Evolutionary conservation across 148 eudicot genomes (phyloP), one percentile per base, ranked within the genome.

Genomic region (Chenopodium suecicum): DNA sequence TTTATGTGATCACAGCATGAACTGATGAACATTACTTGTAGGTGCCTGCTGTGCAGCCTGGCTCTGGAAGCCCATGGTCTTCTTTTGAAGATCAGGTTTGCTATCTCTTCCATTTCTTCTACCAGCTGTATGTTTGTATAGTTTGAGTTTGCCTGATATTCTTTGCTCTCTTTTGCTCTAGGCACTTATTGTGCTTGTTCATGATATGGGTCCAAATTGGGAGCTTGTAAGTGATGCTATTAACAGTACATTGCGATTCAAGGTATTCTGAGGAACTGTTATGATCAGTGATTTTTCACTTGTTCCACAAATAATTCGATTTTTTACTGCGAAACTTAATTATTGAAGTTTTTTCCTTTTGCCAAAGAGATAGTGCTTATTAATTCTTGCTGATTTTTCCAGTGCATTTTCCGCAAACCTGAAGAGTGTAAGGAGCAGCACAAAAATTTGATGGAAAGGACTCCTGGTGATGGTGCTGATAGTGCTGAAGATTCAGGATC

Each of bases 121-220:
- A 31, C 78, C 22, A 72, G 67, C 29, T 13, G 1, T 67, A 17
- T 34, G 48, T 77, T 62, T 37, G 54, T 52, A 73, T 73, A 23
- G 44, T 65, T 54, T n/a, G 77, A 34, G 14, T n/a, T 86, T 48
- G 44, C 34, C 78, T 88, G 82, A 84, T 37, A 77, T 64, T 37
- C 56, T 76, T 27, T 82, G 60, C 70, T 29, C 50, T 50, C 73
- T 80, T 67, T 52, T 56, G 17, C 82, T 80, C 74, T 83, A 96
- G 99, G 98, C 97, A 32, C 99, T 95, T 88, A 92, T 95, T 81
- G 99, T 95, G 82, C 97, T 95, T 65, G 99, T 91, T 23, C 99
- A 95, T 88, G 99, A 95, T 87, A 85, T 95, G 90, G 99, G 99
- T 85, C 99, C 99, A 64, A 90, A 92, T 78, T 95, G 99, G 99